These are phyloP conservation scores for Fraxinus baroniana DNA, from an alignment of 305 asterid genomes.

Conservation along the genomic window DNA sequence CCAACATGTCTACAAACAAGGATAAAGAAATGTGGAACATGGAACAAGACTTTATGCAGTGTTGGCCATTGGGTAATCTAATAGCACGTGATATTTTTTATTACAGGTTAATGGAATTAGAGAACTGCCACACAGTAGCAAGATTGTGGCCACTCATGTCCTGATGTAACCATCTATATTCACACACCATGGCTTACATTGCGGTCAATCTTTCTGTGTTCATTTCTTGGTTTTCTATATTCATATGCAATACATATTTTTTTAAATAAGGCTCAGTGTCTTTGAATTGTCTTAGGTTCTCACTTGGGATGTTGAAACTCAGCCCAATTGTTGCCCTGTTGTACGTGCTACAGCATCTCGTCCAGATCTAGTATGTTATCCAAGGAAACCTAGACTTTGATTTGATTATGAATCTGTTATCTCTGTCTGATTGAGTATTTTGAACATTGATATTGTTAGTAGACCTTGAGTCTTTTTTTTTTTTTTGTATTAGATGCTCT, in stretches of 20 bases:
- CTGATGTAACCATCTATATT: constrained; percentile 57
- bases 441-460: neutral
- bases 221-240: neutral
- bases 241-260: neutral
- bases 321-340: constrained; percentile 77
- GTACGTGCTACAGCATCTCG: constrained; percentile 77
- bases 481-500: neutral
- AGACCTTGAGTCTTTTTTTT: neutral
- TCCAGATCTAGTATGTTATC: constrained; percentile 72
- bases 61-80: neutral
- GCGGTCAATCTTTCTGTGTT: constrained; percentile 17
- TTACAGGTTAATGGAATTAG: constrained; percentile 90
- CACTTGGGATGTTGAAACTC: constrained; percentile 84
- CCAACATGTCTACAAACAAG: neutral
- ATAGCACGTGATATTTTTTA: constrained; percentile 15
- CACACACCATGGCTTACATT: neutral
- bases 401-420: neutral
- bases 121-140: constrained; percentile 89
- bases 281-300: constrained; percentile 58
- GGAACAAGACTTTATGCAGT: neutral
- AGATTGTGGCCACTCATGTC: constrained; percentile 93
- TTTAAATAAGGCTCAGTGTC: constrained; percentile 11
- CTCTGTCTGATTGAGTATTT: neutral
- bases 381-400: constrained; percentile 8
- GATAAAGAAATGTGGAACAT: neutral